These are phyloP conservation scores for Extremus antarcticus DNA, from an alignment of 495 filamentous ascomycete genomes.

Conservation along the genomic window DNA sequence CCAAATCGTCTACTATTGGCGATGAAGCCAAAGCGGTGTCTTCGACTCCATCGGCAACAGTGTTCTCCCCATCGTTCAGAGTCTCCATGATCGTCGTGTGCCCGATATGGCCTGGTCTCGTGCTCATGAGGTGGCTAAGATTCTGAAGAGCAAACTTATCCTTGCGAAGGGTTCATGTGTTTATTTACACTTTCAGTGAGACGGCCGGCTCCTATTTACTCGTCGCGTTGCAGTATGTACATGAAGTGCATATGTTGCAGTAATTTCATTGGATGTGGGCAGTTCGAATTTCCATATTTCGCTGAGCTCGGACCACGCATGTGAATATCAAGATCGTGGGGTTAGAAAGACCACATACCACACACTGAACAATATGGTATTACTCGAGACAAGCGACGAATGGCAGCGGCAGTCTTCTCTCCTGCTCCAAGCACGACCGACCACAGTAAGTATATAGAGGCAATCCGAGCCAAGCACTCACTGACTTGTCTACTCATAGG, in stretches of 20 bases:
- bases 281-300: too few relatives aligned
- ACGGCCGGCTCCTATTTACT: too few relatives aligned
- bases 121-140: too few relatives aligned
- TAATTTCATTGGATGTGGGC: too few relatives aligned
- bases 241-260: too few relatives aligned
- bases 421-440: conserved; percentile 52
- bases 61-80: not conserved
- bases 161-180: too few relatives aligned
- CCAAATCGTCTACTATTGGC: conserved; percentile 15
- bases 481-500: conserved; percentile 41
- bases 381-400: conserved; percentile 47
- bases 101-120: too few relatives aligned
- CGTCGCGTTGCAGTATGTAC: too few relatives aligned
- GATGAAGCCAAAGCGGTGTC: conserved; percentile 1
- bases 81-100: not conserved
- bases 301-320: too few relatives aligned
- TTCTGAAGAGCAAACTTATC: too few relatives aligned
- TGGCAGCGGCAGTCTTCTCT: conserved; percentile 54
- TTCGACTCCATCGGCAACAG: not conserved
- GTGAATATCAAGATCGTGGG: not conserved
- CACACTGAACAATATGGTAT: conserved; percentile 40
- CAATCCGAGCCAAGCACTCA: not conserved
- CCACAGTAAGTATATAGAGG: conserved; percentile 39
- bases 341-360: not conserved
- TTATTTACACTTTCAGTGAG: too few relatives aligned